Conservation (phyloP, 345 rosid genomes). For the Linum tenue region DNA sequence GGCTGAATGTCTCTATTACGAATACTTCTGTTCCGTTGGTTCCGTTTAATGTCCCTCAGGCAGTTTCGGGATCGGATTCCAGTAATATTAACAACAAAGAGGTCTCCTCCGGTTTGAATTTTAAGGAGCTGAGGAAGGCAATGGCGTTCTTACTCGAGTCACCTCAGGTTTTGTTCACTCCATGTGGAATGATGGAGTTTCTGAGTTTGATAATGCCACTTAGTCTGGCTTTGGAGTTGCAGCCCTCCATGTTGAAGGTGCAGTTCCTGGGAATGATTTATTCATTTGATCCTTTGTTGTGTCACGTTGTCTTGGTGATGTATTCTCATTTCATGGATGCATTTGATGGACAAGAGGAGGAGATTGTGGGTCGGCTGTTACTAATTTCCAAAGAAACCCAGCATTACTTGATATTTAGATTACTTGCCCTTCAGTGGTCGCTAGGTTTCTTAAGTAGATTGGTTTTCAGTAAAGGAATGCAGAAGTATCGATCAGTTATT, state of each 20-base stretch:
- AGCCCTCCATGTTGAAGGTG: conserved; percentile 82
- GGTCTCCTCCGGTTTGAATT: conserved; percentile 48
- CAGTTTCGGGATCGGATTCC: conserved; percentile 23
- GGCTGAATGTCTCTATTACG: conserved; percentile 55
- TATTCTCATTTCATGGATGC: conserved; percentile 53
- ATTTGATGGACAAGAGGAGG: conserved; percentile 70
- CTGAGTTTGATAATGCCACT: conserved; percentile 71
- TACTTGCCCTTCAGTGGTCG: conserved; percentile 82
- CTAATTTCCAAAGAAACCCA: conserved; percentile 63
- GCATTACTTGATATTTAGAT: conserved; percentile 54
- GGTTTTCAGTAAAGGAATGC: conserved; percentile 32
- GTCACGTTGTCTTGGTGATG: conserved; percentile 66
- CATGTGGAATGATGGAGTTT: conserved; percentile 77
- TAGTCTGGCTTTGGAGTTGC: conserved; percentile 68
- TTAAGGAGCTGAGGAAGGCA: conserved; percentile 81
- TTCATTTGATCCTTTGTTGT: conserved; percentile 67
- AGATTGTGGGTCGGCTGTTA: conserved; percentile 56
- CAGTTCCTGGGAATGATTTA: conserved; percentile 83
- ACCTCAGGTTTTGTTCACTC: conserved; percentile 54
- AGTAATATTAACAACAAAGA: conserved; percentile 6
- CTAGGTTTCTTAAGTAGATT: conserved; percentile 55
- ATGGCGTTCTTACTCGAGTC: conserved; percentile 83
- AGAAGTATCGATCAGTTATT: conserved; percentile 42
- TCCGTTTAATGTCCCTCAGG: conserved; percentile 66
- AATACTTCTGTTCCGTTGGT: conserved; percentile 66